These are phyloP conservation scores for Helenozyma baotianmanensis DNA, from an alignment of 805 yeast genomes.

Conservation along the genomic window DNA sequence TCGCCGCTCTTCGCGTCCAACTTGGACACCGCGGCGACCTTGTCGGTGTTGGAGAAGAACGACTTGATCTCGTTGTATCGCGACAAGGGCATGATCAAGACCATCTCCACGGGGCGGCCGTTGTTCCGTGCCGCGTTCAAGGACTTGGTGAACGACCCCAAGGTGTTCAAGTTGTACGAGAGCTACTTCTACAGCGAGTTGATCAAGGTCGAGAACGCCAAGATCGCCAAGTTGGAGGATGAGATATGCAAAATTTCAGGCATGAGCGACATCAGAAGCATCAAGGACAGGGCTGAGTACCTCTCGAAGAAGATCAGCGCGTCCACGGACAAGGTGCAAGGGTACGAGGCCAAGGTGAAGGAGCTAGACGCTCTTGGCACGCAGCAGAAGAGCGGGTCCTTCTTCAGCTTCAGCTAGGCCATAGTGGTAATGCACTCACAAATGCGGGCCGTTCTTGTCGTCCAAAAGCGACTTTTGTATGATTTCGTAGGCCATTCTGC, in stretches of 20 bases:
- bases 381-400: slow-evolving; percentile 6
- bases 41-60: slow-evolving; percentile 70
- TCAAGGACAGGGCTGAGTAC: slow-evolving; percentile 61
- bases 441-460: slow-evolving; percentile 6
- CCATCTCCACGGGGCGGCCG: slow-evolving; percentile 79
- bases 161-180: slow-evolving; percentile 59
- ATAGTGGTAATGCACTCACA: slow-evolving; percentile 2
- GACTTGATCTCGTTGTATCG: slow-evolving; percentile 71
- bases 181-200: slow-evolving; percentile 51
- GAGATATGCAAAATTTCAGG: slow-evolving; percentile 61
- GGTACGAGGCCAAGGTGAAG: slow-evolving; percentile 25
- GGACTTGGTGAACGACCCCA: slow-evolving; percentile 54
- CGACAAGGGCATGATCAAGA: slow-evolving; percentile 68
- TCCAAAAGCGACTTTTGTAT: slow-evolving; percentile 27
- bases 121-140: slow-evolving; percentile 75
- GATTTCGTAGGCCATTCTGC: slow-evolving; percentile 64
- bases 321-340: slow-evolving; percentile 43
- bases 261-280: slow-evolving; percentile 47
- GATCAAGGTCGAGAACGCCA: slow-evolving; percentile 54
- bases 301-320: slow-evolving; percentile 61
- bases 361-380: slow-evolving; percentile 14
- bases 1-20: slow-evolving; percentile 57
- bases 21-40: slow-evolving; percentile 41
- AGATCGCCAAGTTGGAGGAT: slow-evolving; percentile 62
- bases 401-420: slow-evolving; percentile 10